These are phyloP conservation scores for Lichtheimia hyalospora DNA, from an alignment of 371 early-diverging fungal species.

Conservation along the genomic window DNA sequence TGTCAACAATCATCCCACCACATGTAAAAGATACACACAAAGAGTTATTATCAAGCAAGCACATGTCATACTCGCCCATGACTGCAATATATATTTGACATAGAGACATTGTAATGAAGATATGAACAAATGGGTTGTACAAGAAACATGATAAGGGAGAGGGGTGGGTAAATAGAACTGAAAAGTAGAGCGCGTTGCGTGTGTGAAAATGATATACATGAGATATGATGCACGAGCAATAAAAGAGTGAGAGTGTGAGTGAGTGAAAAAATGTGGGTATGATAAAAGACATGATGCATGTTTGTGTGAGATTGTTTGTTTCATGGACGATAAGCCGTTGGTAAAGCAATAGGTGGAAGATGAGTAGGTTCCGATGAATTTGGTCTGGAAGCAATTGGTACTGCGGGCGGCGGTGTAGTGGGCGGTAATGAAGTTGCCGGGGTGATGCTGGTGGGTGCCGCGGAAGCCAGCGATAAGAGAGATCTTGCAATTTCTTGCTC, in stretches of 20 bases:
- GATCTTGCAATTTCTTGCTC: constrained; percentile 25
- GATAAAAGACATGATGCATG: neutral
- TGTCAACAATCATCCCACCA: no score
- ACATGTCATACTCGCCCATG: no score
- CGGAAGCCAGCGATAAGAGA: constrained; percentile 21
- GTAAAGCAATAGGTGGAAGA: constrained; percentile 12
- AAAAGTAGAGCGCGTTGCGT: neutral
- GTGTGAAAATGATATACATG: neutral
- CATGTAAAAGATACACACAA: no score
- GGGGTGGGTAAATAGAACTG: neutral
- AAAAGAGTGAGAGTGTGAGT: neutral
- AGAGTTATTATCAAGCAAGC: no score
- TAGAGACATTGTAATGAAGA: neutral
- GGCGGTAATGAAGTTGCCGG: neutral
- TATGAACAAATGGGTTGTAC: neutral
- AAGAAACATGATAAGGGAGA: neutral
- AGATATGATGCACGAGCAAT: neutral
- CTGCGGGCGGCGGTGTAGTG: no score
- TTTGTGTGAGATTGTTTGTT: no score
- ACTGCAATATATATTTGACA: no score
- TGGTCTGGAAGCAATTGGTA: constrained; percentile 3
- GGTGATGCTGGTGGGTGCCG: constrained; percentile 3
- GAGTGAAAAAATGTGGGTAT: neutral
- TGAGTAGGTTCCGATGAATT: constrained; percentile 12
- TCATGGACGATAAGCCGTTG: constrained; percentile 5